Percentiles rank a stretch among this genome's conserved stretches.
Evolutionary conservation across 1,139 yeast species (phyloP).

Genomic region (Lodderomyces theae): DNA sequence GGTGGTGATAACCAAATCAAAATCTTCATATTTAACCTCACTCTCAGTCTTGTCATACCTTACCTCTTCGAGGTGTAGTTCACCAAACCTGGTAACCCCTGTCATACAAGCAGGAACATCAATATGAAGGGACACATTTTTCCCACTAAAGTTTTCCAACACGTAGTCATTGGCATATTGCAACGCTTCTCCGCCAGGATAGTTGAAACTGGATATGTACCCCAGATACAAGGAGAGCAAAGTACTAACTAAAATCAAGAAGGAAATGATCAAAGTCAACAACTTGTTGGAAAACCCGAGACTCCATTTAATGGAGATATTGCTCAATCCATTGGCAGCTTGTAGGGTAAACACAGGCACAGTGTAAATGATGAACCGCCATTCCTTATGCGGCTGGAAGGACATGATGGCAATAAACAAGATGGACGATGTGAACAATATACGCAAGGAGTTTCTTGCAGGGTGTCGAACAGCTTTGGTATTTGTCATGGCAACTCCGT

Average conservation of each 20-base stretch:
- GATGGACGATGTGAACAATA: conserved; percentile 42
- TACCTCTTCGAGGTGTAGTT: conserved; percentile 44
- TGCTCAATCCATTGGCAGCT: conserved; percentile 64
- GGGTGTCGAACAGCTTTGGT: conserved; percentile 37
- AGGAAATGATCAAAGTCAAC: conserved; percentile 26
- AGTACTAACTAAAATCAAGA: conserved; percentile 32
- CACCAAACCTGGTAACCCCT: conserved; percentile 76
- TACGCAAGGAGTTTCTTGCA: conserved; percentile 35
- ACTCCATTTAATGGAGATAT: conserved; percentile 33
- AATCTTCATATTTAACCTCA: conserved; percentile 33
- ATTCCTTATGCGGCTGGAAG: conserved; percentile 87
- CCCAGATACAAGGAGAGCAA: conserved; percentile 51
- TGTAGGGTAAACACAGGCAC: conserved; percentile 65
- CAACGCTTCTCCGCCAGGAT: conserved; percentile 87
- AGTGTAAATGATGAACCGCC: conserved; percentile 82
- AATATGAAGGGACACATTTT: conserved; percentile 41
- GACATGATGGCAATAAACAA: conserved; percentile 64
- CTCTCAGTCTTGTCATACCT: conserved; percentile 76
- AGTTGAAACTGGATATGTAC: conserved; percentile 67
- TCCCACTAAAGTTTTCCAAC: conserved; percentile 1
- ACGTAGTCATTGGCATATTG: conserved; percentile 48
- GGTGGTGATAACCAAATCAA: conserved; percentile 62
- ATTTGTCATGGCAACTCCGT: not conserved
- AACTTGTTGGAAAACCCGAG: conserved; percentile 28
- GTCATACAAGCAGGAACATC: conserved; percentile 86